Evolutionary conservation across 441 rosid genomes (phyloP), one percentile per base, ranked within the genome.

Genomic region (Eruca vesicaria): DNA sequence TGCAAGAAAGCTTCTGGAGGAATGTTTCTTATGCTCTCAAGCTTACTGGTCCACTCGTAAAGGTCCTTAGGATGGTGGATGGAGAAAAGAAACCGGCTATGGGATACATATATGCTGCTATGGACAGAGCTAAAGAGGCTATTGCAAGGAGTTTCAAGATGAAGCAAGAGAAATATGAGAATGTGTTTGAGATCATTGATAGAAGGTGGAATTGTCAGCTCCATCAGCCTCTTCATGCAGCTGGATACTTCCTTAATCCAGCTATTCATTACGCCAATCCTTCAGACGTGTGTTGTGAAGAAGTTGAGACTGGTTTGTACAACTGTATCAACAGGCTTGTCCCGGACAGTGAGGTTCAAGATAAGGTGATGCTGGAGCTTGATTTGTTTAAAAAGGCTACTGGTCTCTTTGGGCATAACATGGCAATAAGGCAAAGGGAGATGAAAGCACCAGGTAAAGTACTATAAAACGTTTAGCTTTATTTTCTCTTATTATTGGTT

Each of bases 91-190:
- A n/a, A n/a, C 36, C 61, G 7, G 6, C 50, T 0, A 78, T 78
- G 78, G 58, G 48, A 2, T 79, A 74, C 32, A 69, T 74, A 0
- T 74, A 63, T 16, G 75, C 32, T 18, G 79, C 71, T 5, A 74
- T 63, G 68, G 57, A 66, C n/a, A n/a, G n/a, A n/a, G n/a, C n/a
- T n/a, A n/a, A n/a, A n/a, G n/a, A n/a, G n/a, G n/a, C n/a, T n/a
- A n/a, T n/a, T n/a, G n/a, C n/a, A n/a, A n/a, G n/a, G n/a, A n/a
- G n/a, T n/a, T n/a, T n/a, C n/a, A n/a, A n/a, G n/a, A n/a, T n/a
- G n/a, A n/a, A n/a, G n/a, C n/a, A n/a, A n/a, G n/a, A n/a, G n/a
- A n/a, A n/a, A 2, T 62, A 78, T 1, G 9, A 61, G 20, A 8
- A 55, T 0, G 48, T 73, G 9, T 57, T 53, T 41, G 16, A 66